Conservation (phyloP, 306 rosid genomes). For the Vicia villosa region DNA sequence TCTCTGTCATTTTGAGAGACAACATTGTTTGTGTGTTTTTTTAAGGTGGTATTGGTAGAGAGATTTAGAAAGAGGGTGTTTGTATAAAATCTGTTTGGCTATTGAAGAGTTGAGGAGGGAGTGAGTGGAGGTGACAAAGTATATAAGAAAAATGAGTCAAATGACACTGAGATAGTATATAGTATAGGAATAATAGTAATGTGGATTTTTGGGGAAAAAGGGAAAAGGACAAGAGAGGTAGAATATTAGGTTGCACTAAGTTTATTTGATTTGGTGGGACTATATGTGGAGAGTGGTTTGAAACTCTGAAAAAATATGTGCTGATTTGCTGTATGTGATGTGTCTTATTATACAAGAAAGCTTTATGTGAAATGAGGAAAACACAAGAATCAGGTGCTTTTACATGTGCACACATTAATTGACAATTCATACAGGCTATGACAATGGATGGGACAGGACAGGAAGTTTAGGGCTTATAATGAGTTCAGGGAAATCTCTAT, state of each 20-base stretch:
- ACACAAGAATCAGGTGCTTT: slow-evolving; percentile 12
- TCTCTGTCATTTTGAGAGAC: slow-evolving; percentile 57
- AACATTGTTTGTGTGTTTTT: slow-evolving; percentile 33
- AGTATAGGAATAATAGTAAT: background rate
- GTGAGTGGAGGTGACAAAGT: slow-evolving; percentile 39
- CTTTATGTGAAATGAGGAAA: slow-evolving; percentile 18
- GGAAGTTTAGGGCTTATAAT: background rate
- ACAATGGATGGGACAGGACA: background rate
- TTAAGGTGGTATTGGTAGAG: background rate
- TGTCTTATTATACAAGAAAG: slow-evolving; percentile 35
- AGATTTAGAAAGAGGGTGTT: background rate
- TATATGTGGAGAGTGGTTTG: slow-evolving; percentile 45
- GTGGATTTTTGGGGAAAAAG: background rate
- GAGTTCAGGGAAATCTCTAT: too few relatives aligned
- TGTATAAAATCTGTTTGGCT: background rate
- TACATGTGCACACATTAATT: slow-evolving; percentile 9
- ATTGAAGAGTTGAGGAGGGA: background rate
- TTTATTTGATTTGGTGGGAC: slow-evolving; percentile 51
- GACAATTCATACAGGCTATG: background rate
- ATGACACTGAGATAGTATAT: slow-evolving; percentile 38
- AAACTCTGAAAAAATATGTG: slow-evolving; percentile 26
- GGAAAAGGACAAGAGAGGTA: slow-evolving; percentile 34
- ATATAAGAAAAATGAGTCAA: slow-evolving; percentile 48
- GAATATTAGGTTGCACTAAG: slow-evolving; percentile 43
- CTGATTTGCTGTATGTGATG: slow-evolving; percentile 26